These are phyloP conservation scores for Oryza rufipogon DNA, from an alignment of 176 grass and related monocot genomes.

Conservation along the genomic window DNA sequence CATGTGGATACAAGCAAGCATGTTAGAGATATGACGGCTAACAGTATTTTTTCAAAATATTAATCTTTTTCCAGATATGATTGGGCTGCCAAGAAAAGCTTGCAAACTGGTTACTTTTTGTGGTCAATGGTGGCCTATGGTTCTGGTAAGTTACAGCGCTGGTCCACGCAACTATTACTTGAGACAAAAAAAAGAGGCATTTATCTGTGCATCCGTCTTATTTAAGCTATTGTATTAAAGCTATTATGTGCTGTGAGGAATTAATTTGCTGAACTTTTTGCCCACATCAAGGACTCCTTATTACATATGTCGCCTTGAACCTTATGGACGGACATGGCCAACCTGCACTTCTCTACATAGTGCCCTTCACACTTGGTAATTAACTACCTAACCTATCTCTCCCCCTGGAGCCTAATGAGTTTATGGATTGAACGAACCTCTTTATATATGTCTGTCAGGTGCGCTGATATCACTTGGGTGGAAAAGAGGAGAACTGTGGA, in stretches of 20 bases:
- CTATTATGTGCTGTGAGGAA: neutral
- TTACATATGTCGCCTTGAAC: slow-evolving; percentile 93
- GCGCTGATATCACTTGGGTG: slow-evolving; percentile 67
- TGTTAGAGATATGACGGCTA: neutral
- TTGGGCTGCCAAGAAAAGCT: slow-evolving; percentile 79
- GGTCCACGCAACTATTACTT: neutral
- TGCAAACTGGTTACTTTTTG: slow-evolving; percentile 86
- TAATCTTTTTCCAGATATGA: slow-evolving; percentile 66
- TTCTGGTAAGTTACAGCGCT: slow-evolving; percentile 61
- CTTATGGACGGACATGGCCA: slow-evolving; percentile 98
- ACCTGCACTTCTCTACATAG: slow-evolving; percentile 93
- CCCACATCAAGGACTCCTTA: slow-evolving; percentile 71
- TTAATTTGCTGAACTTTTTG: slow-evolving; percentile 14
- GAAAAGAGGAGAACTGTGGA: slow-evolving; percentile 80
- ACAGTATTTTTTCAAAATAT: slow-evolving; percentile 10
- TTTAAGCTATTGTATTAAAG: neutral
- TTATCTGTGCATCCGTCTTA: neutral
- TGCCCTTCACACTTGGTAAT: slow-evolving; percentile 90
- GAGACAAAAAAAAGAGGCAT: neutral
- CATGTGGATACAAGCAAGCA: neutral
- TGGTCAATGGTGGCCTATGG: slow-evolving; percentile 95
- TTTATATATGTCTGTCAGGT: slow-evolving; percentile 40
- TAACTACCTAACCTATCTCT: slow-evolving; percentile 33
- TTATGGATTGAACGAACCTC: neutral
- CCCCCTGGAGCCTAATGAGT: neutral